Evolutionary conservation across 495 filamentous ascomycete genomes (phyloP).

Genomic region (Penicillium tannophilum): DNA sequence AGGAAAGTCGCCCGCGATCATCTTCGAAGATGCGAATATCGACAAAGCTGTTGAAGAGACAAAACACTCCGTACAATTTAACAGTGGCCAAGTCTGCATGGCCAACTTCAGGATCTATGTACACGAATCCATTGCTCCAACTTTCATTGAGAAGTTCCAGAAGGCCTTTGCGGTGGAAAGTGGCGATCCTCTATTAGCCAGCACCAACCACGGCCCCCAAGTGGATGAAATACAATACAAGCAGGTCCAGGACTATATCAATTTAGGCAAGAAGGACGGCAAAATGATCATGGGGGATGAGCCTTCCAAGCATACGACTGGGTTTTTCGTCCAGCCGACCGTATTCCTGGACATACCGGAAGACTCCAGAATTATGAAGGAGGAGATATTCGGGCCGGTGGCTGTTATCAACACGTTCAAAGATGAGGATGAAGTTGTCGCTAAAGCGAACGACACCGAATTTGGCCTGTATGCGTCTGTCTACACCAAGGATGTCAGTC

Average conservation of each 20-base stretch:
- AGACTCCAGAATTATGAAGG: constrained; percentile 36
- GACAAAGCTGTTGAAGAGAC: constrained; percentile 81
- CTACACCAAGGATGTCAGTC: constrained; percentile 51
- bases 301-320: constrained; percentile 24
- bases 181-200: constrained; percentile 75
- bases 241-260: constrained; percentile 85
- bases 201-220: constrained; percentile 89
- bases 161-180: constrained; percentile 57
- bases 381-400: constrained; percentile 53
- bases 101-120: constrained; percentile 52
- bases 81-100: constrained; percentile 55
- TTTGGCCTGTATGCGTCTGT: constrained; percentile 45
- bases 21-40: constrained; percentile 63
- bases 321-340: constrained; percentile 50
- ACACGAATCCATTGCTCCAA: constrained; percentile 71
- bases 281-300: constrained; percentile 17
- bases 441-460: constrained; percentile 43
- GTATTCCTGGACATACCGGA: constrained; percentile 42
- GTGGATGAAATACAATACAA: constrained; percentile 83
- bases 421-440: constrained; percentile 42
- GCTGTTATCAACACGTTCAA: constrained; percentile 43
- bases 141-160: constrained; percentile 79
- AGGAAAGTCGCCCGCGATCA: constrained; percentile 40
- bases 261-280: constrained; percentile 73
- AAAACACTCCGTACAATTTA: constrained; percentile 40